Conservation (phyloP, 371 early-diverging fungal genomes). For the Zopfochytrium polystomum region DNA sequence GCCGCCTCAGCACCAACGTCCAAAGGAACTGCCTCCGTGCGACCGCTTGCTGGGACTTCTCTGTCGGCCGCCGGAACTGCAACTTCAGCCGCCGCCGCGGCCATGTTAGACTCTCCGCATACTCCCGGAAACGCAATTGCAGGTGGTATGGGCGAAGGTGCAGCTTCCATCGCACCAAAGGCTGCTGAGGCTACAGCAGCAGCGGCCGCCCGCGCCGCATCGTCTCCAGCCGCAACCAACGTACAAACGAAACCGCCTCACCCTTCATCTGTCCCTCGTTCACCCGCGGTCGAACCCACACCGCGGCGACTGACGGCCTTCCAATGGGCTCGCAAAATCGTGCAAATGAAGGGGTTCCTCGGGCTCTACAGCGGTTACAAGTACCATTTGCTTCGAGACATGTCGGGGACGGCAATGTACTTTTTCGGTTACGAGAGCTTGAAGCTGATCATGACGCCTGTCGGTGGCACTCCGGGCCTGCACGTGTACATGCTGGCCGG, state of each 20-base stretch:
- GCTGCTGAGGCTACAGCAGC: neutral
- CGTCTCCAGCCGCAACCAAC: neutral
- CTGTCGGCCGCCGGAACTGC: no score
- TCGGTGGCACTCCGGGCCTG: conserved; percentile 21
- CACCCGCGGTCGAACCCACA: neutral
- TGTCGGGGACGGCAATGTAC: conserved; percentile 42
- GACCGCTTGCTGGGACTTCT: no score
- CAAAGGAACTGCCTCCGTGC: no score
- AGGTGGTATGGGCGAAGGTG: conserved; percentile 20
- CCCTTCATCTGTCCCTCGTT: neutral
- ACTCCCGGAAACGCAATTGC: conserved; percentile 16
- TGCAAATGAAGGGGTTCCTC: conserved; percentile 32
- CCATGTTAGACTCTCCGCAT: no score
- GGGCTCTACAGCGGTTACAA: conserved; percentile 41
- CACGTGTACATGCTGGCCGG: conserved; percentile 42
- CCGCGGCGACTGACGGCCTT: conserved; percentile 17
- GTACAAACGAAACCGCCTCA: no score
- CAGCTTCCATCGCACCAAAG: conserved; percentile 5
- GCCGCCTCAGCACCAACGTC: no score
- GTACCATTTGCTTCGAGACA: conserved; percentile 37
- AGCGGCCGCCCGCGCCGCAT: neutral
- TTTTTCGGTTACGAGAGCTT: conserved; percentile 44
- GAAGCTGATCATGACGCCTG: conserved; percentile 20
- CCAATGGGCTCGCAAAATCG: conserved; percentile 36
- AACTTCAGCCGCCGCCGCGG: no score